Base-by-base conservation (phyloP, 1,284 basidiomycete species). In the Austroboletus niveus region DNA sequence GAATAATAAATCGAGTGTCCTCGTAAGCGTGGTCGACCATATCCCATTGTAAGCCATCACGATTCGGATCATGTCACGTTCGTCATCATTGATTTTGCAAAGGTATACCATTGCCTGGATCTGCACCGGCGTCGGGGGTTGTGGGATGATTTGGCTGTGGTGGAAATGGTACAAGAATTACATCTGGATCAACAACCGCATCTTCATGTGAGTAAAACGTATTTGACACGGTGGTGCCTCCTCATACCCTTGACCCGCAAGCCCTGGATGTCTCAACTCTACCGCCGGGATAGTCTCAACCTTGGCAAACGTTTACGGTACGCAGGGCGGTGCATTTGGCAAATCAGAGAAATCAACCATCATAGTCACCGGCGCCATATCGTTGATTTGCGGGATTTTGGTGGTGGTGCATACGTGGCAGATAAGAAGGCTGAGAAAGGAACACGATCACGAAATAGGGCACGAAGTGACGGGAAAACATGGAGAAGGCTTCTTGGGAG, bases 161-260 rank as follows among this genome's bases (percentile, higher is more conserved):
- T 81, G 76, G 72, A 71, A 77, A 53, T 87, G 83, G 77, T 75
- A 73, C 54, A 73, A 72, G 55, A 85, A 86, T 59, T 85, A 80
- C 59, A 68, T 87, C 54, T 84, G 82, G 78, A 61, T 81, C 8
- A 69, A 80, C 22, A 81, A 82, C 61, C 76, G 72, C 42, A 72
- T 81, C 42, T 81, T 81, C 60, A 50, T 80, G 80, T 82, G 55
- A 52, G 79, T 72, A 12, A 4, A 31, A 35, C 24, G 36, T 27
- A 45, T 17, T 39, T 8, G 2, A 29, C 3, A 32, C 4, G 8
- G 15, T 34, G 15, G 34, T 38, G 24, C 42, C 39, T 47, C 9
- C 57, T 58, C 39, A 58, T 45, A 22, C 32, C 22, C 44, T 49
- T 48, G 17, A 35, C 17, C 35, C 48, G 34, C 36, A 51, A 82